Percentiles rank a stretch among this genome's conserved stretches.
Conservation (phyloP, 805 yeast species). For the Saturnispora besseyi region DNA sequence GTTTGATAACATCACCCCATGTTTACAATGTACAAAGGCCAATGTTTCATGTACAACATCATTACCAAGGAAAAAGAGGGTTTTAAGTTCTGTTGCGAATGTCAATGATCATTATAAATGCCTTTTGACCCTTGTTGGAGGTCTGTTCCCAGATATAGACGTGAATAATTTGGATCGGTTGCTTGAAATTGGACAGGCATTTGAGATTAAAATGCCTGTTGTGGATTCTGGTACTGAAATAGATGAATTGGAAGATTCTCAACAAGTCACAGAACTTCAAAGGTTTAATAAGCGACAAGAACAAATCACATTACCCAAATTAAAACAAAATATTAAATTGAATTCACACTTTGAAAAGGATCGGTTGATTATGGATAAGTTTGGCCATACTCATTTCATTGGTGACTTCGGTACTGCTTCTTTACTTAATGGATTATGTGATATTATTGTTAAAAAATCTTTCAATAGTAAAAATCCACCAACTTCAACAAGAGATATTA, state of each 20-base stretch:
- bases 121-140: conserved; percentile 30
- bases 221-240: conserved; percentile 11
- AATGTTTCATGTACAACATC: conserved; percentile 34
- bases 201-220: conserved; percentile 30
- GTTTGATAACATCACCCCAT: conserved; percentile 33
- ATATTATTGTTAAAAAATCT: conserved; percentile 32
- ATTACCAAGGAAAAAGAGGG: conserved; percentile 33
- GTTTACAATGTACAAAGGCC: conserved; percentile 31
- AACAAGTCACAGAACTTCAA: background rate
- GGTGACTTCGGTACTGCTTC: conserved; percentile 41
- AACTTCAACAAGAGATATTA: conserved; percentile 26
- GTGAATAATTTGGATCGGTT: conserved; percentile 35
- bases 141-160: conserved; percentile 37
- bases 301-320: conserved; percentile 6
- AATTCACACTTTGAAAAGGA: conserved; percentile 23
- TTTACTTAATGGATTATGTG: conserved; percentile 34
- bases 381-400: conserved; percentile 40
- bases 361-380: conserved; percentile 34
- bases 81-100: conserved; percentile 35
- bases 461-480: conserved; percentile 25
- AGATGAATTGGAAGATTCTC: background rate
- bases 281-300: background rate
- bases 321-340: conserved; percentile 18
- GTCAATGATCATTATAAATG: conserved; percentile 37
- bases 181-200: conserved; percentile 29